Evolutionary conservation across 306 rosid species (phyloP).

Genomic region (Dryas drummondii): DNA sequence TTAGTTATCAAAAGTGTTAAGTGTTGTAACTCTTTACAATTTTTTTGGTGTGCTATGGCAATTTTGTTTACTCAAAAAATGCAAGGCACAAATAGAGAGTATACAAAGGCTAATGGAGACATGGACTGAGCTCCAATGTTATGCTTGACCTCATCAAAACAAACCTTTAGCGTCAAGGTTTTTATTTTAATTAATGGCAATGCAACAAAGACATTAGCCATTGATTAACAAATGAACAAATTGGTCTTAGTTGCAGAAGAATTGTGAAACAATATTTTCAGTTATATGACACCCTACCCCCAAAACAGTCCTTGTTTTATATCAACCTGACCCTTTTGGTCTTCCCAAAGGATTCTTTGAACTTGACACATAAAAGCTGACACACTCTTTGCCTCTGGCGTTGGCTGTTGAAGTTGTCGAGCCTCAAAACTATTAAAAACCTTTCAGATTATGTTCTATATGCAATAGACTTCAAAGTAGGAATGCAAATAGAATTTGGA

Average conservation of each 20-base stretch:
- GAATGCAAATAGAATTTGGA: conserved; percentile 85
- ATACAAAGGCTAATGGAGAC: too few relatives aligned
- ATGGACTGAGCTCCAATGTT: too few relatives aligned
- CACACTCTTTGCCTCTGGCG: neutral
- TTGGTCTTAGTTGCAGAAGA: conserved; percentile 25
- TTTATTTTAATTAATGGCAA: too few relatives aligned
- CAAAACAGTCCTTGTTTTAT: conserved; percentile 16
- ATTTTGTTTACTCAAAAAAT: too few relatives aligned
- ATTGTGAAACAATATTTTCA: conserved; percentile 25
- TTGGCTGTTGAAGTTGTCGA: conserved; percentile 4
- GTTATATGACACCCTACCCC: conserved; percentile 2
- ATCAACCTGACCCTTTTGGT: conserved; percentile 24
- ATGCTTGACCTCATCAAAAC: too few relatives aligned
- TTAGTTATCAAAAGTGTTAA: too few relatives aligned
- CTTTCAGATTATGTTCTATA: conserved; percentile 23
- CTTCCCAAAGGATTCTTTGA: conserved; percentile 15
- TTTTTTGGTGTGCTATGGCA: too few relatives aligned
- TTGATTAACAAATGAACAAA: conserved; percentile 9
- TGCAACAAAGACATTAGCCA: conserved; percentile 16
- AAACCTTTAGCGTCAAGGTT: too few relatives aligned
- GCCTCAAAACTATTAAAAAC: conserved; percentile 18
- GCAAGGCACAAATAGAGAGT: too few relatives aligned
- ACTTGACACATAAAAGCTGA: neutral
- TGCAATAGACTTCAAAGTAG: conserved; percentile 58
- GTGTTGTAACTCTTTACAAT: too few relatives aligned